These are phyloP conservation scores for Castanopsis chinensis DNA, from an alignment of 306 rosid genomes.

Conservation along the genomic window DNA sequence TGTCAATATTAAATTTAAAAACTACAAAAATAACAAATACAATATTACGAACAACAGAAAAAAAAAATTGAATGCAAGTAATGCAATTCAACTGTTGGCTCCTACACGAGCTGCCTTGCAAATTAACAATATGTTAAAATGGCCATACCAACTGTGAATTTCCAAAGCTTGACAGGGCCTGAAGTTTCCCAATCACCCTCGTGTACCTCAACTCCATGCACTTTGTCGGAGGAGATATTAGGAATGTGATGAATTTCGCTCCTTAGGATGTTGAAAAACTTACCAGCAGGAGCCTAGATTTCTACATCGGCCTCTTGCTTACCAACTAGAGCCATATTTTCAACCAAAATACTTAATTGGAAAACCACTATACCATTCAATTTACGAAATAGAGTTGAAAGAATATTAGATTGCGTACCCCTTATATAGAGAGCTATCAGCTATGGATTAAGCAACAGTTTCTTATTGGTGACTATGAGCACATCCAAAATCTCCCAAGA, in stretches of 20 bases:
- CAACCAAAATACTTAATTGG: not conserved
- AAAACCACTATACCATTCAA: too few relatives aligned
- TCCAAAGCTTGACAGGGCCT: constrained; percentile 13
- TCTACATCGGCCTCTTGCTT: constrained; percentile 2
- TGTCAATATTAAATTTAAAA: too few relatives aligned
- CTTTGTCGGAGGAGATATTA: not conserved
- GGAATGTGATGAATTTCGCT: constrained; percentile 2
- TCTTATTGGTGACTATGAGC: too few relatives aligned
- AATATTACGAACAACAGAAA: too few relatives aligned
- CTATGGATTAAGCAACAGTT: too few relatives aligned
- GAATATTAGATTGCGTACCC: too few relatives aligned
- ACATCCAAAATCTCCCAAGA: too few relatives aligned
- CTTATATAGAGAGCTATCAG: too few relatives aligned
- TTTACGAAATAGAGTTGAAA: not conserved
- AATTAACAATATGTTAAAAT: not conserved
- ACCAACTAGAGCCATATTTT: not conserved
- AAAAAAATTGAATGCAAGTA: too few relatives aligned
- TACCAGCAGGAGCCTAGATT: not conserved
- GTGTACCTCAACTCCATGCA: not conserved
- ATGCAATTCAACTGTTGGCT: not conserved
- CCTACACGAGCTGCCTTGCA: not conserved
- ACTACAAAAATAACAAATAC: too few relatives aligned
- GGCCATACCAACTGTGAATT: not conserved
- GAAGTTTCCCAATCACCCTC: constrained; percentile 18
- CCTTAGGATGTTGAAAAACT: not conserved